phyloP scores from a whole-genome alignment of 1,139 yeast species.

The Yamadazyma diospyri region DNA sequence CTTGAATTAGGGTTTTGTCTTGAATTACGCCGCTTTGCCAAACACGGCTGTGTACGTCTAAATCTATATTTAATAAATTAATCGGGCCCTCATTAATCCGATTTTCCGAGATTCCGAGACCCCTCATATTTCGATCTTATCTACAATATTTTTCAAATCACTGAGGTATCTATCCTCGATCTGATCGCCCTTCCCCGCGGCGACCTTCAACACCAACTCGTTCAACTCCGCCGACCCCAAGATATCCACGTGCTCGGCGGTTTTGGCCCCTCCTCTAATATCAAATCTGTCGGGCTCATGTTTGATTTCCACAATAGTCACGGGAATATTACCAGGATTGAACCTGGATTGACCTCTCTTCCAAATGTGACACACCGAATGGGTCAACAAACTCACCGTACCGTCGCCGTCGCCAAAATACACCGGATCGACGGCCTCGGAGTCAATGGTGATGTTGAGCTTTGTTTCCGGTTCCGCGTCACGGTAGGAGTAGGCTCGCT shows the following conservation, averaged over 20 bases:
- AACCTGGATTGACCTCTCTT: conserved; percentile 62
- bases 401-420: conserved; percentile 93
- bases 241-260: conserved; percentile 97
- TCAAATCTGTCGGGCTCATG: conserved; percentile 94
- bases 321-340: conserved; percentile 75
- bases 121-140: conserved; percentile 14
- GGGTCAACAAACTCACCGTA: conserved; percentile 83
- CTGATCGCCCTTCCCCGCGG: conserved; percentile 69
- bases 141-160: conserved; percentile 56
- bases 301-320: conserved; percentile 81
- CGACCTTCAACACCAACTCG: conserved; percentile 77
- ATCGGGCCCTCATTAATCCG: too few relatives aligned
- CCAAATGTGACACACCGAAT: conserved; percentile 82
- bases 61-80: conserved; percentile 1
- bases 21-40: too few relatives aligned
- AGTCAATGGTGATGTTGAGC: conserved; percentile 66
- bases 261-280: conserved; percentile 94
- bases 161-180: conserved; percentile 63
- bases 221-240: conserved; percentile 90
- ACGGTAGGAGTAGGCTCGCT: conserved; percentile 81
- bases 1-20: too few relatives aligned
- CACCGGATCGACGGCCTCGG: conserved; percentile 58
- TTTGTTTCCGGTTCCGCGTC: conserved; percentile 53
- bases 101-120: too few relatives aligned
- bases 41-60: too few relatives aligned